Conservation (phyloP, 768 basidiomycete genomes). For the Leucocoprinus birnbaumii region DNA sequence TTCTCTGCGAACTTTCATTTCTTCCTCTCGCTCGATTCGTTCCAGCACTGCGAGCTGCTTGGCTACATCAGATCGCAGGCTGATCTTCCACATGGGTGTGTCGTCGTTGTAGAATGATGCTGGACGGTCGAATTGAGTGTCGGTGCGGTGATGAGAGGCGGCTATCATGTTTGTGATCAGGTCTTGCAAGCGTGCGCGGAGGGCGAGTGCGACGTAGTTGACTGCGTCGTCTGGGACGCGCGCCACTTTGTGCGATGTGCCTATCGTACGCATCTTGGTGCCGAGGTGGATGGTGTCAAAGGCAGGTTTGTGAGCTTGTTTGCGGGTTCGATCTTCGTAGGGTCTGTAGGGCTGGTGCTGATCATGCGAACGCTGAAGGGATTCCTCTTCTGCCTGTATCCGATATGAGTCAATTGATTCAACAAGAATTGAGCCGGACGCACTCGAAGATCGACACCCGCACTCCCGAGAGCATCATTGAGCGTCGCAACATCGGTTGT, state of each 20-base stretch:
- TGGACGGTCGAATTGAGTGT: conserved; percentile 65
- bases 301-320: conserved; percentile 66
- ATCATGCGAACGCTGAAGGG: conserved; percentile 63
- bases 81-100: conserved; percentile 79
- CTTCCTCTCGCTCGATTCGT: conserved; percentile 80
- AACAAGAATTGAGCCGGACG: conserved; percentile 15
- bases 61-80: conserved; percentile 73
- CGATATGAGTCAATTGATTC: neutral
- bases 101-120: conserved; percentile 49
- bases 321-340: conserved; percentile 76
- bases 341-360: conserved; percentile 60
- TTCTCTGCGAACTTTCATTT: conserved; percentile 69
- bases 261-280: conserved; percentile 65
- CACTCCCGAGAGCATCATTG: conserved; percentile 83
- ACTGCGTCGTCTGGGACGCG: conserved; percentile 67
- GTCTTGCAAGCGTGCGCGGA: conserved; percentile 71
- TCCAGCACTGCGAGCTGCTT: conserved; percentile 79
- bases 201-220: conserved; percentile 76
- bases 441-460: conserved; percentile 83
- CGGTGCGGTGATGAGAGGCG: conserved; percentile 66
- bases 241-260: conserved; percentile 64
- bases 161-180: conserved; percentile 65
- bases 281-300: conserved; percentile 69
- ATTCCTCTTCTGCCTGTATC: conserved; percentile 80
- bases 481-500: conserved; percentile 73